phyloP scores from a whole-genome alignment of 176 grass and related monocot genomes.

The Alloteropsis semialata region DNA sequence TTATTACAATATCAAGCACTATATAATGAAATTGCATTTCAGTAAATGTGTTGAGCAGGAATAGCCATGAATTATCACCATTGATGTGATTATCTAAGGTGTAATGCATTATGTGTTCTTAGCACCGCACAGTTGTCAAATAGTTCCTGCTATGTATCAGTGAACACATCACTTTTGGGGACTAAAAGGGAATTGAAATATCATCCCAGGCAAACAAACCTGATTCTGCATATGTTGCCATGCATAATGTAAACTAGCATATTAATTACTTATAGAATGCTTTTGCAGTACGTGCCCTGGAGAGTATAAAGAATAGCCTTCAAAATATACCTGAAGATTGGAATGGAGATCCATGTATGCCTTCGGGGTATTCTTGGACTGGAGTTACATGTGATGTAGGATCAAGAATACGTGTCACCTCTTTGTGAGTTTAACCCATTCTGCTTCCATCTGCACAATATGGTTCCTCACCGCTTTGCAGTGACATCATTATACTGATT shows the following conservation, averaged over 20 bases:
- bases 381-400: conserved; percentile 75
- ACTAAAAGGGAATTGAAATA: conserved; percentile 12
- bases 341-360: conserved; percentile 95
- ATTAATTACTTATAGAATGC: conserved; percentile 10
- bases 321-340: conserved; percentile 70
- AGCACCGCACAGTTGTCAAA: neutral
- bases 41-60: neutral
- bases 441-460: conserved; percentile 22
- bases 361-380: conserved; percentile 73
- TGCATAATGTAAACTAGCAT: conserved; percentile 5
- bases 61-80: neutral
- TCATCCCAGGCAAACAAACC: neutral
- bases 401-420: conserved; percentile 58
- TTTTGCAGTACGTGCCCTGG: conserved; percentile 61
- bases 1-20: neutral
- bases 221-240: neutral
- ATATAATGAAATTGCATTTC: neutral
- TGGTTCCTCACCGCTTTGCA: conserved; percentile 3
- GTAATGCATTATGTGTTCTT: neutral
- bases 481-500: conserved; percentile 31
- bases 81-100: neutral
- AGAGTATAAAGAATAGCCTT: conserved; percentile 58
- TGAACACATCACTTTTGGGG: neutral
- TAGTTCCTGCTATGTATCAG: conserved; percentile 21
- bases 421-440: conserved; percentile 63